Percentiles rank a stretch among this genome's conserved stretches.
phyloP scores from a whole-genome alignment of 1,139 yeast genomes.

The Eremothecium gossypii region DNA sequence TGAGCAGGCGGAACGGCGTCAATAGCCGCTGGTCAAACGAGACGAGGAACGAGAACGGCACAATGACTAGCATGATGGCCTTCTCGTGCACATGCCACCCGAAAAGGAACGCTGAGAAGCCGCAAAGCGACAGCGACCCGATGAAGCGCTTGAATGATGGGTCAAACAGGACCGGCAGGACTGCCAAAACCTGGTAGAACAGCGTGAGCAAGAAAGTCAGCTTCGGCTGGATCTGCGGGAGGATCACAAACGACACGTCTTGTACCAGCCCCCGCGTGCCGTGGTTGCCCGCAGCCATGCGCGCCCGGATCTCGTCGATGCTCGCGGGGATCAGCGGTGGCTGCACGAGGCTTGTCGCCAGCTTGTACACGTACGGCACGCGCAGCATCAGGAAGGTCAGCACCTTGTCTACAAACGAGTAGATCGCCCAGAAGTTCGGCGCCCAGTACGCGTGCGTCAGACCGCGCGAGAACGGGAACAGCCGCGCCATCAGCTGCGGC shows the following conservation, averaged over 20 bases:
- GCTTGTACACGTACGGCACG: constrained; percentile 37
- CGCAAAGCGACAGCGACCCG: constrained; percentile 82
- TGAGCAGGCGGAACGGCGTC: constrained; percentile 56
- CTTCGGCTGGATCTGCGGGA: constrained; percentile 74
- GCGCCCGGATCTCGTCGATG: constrained; percentile 23
- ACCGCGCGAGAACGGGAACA: constrained; percentile 93
- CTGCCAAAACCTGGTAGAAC: constrained; percentile 67
- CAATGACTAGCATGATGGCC: constrained; percentile 80
- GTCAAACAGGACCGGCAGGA: constrained; percentile 63
- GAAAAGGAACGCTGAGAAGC: constrained; percentile 80
- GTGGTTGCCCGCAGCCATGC: constrained; percentile 37
- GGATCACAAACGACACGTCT: constrained; percentile 69
- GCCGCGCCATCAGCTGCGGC: constrained; percentile 55
- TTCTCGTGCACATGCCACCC: constrained; percentile 99
- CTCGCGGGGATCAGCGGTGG: constrained; percentile 25
- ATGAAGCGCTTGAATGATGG: constrained; percentile 74
- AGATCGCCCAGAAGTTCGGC: constrained; percentile 93
- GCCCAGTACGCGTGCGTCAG: constrained; percentile 99
- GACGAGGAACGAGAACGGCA: constrained; percentile 78
- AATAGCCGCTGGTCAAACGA: constrained; percentile 63
- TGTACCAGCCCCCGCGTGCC: constrained; percentile 82
- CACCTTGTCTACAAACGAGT: constrained; percentile 74
- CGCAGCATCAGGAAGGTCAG: constrained; percentile 44
- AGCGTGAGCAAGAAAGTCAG: constrained; percentile 69
- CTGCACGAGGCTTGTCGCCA: constrained; percentile 25